A percentile compares a stretch with the other conserved stretches of the same genome.
Conservation (phyloP, 345 rosid genomes). For the Lepidium sativum region DNA sequence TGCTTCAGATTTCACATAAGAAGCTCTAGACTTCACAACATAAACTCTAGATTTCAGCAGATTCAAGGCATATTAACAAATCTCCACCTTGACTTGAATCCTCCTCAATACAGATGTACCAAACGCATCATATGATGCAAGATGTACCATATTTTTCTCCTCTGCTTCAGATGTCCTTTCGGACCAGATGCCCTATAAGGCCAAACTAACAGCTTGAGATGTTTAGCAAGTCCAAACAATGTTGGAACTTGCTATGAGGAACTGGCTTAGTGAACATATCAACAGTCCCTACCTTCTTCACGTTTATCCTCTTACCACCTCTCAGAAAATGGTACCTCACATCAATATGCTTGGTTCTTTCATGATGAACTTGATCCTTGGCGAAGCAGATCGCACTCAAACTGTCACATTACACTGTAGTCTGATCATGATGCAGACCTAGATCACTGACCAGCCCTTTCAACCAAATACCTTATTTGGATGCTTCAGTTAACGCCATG, state of each 20-base stretch:
- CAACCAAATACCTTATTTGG: not conserved
- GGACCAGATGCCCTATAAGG: not conserved
- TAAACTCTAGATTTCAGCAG: too few relatives aligned
- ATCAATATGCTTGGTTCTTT: not conserved
- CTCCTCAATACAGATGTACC: too few relatives aligned
- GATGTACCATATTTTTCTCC: too few relatives aligned
- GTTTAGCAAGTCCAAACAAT: not conserved
- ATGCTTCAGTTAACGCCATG: not conserved
- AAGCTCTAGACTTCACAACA: too few relatives aligned
- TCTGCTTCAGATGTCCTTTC: too few relatives aligned
- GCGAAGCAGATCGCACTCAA: not conserved
- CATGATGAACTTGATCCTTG: not conserved
- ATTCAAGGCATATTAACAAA: too few relatives aligned
- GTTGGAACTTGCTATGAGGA: not conserved
- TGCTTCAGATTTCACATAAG: too few relatives aligned
- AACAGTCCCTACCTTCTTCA: not conserved
- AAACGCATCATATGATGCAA: too few relatives aligned
- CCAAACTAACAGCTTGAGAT: not conserved
- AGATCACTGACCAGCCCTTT: not conserved
- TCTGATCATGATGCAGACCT: not conserved
- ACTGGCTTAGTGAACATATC: not conserved
- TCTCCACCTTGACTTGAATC: too few relatives aligned
- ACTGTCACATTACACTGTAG: not conserved
- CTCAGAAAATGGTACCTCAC: not conserved
- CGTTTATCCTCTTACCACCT: not conserved